These are phyloP conservation scores for Sphaerulina musiva DNA, from an alignment of 2,329 filamentous ascomycete genomes.

Conservation along the genomic window DNA sequence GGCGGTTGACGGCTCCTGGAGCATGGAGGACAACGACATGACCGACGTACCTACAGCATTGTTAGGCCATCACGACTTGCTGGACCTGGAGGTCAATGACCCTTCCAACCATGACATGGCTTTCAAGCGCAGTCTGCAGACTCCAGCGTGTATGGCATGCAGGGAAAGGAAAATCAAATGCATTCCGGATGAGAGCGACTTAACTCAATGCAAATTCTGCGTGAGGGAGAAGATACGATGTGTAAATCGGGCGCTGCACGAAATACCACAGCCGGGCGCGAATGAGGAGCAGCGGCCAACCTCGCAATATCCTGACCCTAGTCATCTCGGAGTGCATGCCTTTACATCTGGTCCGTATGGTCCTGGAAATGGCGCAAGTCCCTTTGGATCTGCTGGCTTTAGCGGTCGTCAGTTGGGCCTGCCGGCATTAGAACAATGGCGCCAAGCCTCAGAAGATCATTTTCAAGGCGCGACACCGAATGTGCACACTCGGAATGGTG, in stretches of 20 bases:
- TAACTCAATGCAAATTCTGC: slow-evolving; percentile 3
- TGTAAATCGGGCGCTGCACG: background rate
- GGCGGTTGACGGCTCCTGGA: background rate
- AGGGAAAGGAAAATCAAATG: slow-evolving; percentile 6
- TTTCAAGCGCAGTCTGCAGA: background rate
- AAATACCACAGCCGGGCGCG: slow-evolving; percentile 1
- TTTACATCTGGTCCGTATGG: slow-evolving; percentile 4
- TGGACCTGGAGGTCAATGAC: background rate
- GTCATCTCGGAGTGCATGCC: slow-evolving; percentile 2
- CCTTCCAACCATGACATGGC: background rate
- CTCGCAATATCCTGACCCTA: slow-evolving; percentile 9
- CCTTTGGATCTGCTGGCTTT: background rate
- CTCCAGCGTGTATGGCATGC: slow-evolving; percentile 4
- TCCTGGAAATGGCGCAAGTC: slow-evolving; percentile 1
- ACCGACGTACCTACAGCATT: background rate
- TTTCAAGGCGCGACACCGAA: slow-evolving; percentile 12
- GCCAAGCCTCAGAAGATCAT: background rate
- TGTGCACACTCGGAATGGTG: slow-evolving; percentile 16
- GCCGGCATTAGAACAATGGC: slow-evolving; percentile 1
- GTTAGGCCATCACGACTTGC: slow-evolving; percentile 2
- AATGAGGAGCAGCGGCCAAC: slow-evolving; percentile 1
- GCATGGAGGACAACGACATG: slow-evolving; percentile 8
- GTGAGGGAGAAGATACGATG: slow-evolving; percentile 1
- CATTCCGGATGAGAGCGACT: slow-evolving; percentile 1
- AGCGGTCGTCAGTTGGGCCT: slow-evolving; percentile 2